Percentiles rank a stretch among this genome's conserved stretches.
Conservation (phyloP, 2,329 filamentous ascomycete species). For the Colletotrichum truncatum region DNA sequence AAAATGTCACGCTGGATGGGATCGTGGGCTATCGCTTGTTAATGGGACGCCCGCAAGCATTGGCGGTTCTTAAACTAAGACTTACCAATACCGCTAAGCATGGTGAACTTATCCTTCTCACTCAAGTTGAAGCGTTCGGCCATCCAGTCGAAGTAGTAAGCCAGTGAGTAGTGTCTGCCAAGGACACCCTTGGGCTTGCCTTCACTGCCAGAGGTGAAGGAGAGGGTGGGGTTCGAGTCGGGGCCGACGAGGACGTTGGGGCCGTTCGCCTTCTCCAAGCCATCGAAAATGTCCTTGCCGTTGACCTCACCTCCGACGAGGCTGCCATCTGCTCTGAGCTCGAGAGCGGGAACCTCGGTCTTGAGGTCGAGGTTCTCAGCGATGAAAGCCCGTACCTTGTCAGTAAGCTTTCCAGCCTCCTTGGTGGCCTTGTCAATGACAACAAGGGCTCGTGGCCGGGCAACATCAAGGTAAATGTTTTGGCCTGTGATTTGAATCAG, state of each 20-base stretch:
- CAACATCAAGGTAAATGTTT: conserved; percentile 79
- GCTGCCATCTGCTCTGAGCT: conserved; percentile 74
- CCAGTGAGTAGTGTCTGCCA: conserved; percentile 85
- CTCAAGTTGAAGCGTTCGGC: conserved; percentile 80
- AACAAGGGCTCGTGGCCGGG: conserved; percentile 77
- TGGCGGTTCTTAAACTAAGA: too few relatives aligned
- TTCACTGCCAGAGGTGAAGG: conserved; percentile 80
- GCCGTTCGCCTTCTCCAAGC: conserved; percentile 55
- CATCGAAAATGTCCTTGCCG: conserved; percentile 73
- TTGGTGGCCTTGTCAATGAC: conserved; percentile 76
- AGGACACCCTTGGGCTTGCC: conserved; percentile 68
- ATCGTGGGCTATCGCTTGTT: too few relatives aligned
- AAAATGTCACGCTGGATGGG: conserved; percentile 80
- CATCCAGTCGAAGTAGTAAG: conserved; percentile 96
- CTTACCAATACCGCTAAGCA: conserved; percentile 74
- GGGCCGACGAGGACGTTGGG: conserved; percentile 83
- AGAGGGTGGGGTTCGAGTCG: conserved; percentile 81
- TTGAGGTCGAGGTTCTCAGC: conserved; percentile 76
- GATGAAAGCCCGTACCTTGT: conserved; percentile 57
- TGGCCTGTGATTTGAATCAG: too few relatives aligned
- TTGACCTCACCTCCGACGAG: conserved; percentile 74
- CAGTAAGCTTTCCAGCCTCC: conserved; percentile 57
- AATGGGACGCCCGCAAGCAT: too few relatives aligned
- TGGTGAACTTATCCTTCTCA: conserved; percentile 79
- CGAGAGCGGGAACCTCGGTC: conserved; percentile 78